phyloP scores from a whole-genome alignment of 2,329 filamentous ascomycete genomes.

The Lithohypha guttulata region DNA sequence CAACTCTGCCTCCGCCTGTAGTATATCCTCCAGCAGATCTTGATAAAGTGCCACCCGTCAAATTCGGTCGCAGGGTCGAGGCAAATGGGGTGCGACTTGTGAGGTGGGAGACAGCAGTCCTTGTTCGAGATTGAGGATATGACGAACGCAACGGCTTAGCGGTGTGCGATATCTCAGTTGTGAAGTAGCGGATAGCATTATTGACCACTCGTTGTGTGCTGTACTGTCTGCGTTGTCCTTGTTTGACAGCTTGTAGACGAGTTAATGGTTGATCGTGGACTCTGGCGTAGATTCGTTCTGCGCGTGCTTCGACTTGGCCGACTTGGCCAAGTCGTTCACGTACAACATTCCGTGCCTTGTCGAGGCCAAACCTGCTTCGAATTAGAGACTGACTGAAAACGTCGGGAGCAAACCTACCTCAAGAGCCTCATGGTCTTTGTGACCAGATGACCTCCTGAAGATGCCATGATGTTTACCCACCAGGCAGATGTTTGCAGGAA shows the following conservation, averaged over 20 bases:
- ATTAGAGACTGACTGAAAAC: not conserved
- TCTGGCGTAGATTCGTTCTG: slow-evolving; percentile 41
- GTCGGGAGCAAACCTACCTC: slow-evolving; percentile 27
- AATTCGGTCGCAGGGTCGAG: slow-evolving; percentile 76
- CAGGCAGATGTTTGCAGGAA: slow-evolving; percentile 8
- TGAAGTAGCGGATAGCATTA: slow-evolving; percentile 41
- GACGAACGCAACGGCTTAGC: slow-evolving; percentile 40
- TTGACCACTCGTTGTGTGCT: slow-evolving; percentile 41
- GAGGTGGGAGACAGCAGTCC: slow-evolving; percentile 48
- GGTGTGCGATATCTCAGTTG: slow-evolving; percentile 35
- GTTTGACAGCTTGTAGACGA: slow-evolving; percentile 51
- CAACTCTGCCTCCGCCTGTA: slow-evolving; percentile 54
- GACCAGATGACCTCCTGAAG: slow-evolving; percentile 39
- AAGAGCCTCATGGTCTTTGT: slow-evolving; percentile 39
- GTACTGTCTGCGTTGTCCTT: slow-evolving; percentile 54
- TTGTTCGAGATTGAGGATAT: slow-evolving; percentile 47
- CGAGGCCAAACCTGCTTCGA: slow-evolving; percentile 35
- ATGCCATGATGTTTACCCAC: slow-evolving; percentile 32
- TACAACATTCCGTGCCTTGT: slow-evolving; percentile 36
- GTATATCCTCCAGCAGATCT: slow-evolving; percentile 85
- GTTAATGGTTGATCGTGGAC: slow-evolving; percentile 44
- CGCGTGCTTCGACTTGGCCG: slow-evolving; percentile 10
- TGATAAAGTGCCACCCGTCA: slow-evolving; percentile 76
- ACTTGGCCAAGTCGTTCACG: slow-evolving; percentile 33
- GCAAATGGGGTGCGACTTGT: slow-evolving; percentile 76